Percentiles rank a stretch among this genome's conserved stretches.
These are phyloP conservation scores for Fallopia convolvulus DNA, from an alignment of 148 eudicot species.

Conservation along the genomic window DNA sequence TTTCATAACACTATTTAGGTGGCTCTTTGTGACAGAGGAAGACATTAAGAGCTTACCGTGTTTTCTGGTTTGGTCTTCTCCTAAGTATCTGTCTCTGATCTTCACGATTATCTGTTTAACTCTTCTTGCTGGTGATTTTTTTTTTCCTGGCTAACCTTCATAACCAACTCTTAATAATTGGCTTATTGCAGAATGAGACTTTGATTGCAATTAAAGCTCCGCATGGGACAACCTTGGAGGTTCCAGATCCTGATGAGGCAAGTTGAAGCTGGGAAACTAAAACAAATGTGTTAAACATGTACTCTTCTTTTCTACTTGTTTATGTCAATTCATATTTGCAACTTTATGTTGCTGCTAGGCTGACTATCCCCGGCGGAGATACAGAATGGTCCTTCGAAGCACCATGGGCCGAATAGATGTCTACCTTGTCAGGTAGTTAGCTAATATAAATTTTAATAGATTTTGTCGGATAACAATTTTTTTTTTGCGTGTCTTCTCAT, in stretches of 20 bases:
- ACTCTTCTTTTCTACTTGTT: neutral
- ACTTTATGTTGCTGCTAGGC: conserved; percentile 8
- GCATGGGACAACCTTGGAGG: conserved; percentile 76
- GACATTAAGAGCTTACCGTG: conserved; percentile 83
- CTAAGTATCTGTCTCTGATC: neutral
- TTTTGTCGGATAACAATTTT: neutral
- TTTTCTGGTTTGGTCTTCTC: conserved; percentile 57
- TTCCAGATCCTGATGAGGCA: conserved; percentile 47
- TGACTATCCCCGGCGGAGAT: conserved; percentile 90
- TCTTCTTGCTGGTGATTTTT: neutral
- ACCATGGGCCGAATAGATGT: conserved; percentile 99
- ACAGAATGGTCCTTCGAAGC: conserved; percentile 88
- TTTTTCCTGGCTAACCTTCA: neutral
- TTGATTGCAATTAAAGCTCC: conserved; percentile 79
- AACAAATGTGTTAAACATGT: neutral
- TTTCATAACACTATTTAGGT: conserved; percentile 32
- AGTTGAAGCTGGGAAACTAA: conserved; percentile 13
- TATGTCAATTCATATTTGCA: neutral
- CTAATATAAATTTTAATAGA: neutral
- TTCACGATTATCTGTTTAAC: neutral
- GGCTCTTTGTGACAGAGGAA: conserved; percentile 96
- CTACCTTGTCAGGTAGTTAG: conserved; percentile 81
- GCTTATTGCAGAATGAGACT: conserved; percentile 64
- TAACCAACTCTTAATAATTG: conserved; percentile 6
- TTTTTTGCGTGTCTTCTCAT: neutral